Evolutionary conservation across 2,329 filamentous ascomycete species (phyloP).

Genomic region (Pseudocercospora musae): DNA sequence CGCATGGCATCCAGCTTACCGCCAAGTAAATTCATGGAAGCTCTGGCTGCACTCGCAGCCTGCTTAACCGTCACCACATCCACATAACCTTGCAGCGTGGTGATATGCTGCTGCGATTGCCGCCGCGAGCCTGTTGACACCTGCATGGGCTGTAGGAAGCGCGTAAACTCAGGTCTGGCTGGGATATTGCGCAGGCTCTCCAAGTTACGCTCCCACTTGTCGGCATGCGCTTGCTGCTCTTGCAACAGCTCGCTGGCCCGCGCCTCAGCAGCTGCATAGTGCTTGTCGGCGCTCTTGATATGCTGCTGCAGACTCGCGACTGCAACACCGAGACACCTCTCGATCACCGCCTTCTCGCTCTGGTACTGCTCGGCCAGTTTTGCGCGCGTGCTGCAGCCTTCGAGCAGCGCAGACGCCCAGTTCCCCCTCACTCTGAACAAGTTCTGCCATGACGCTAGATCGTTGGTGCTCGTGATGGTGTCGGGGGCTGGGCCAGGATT

Average conservation of each 20-base stretch:
- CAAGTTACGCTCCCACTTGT: slow-evolving; percentile 67
- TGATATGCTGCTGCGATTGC: slow-evolving; percentile 43
- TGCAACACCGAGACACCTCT: slow-evolving; percentile 77
- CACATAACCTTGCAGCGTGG: slow-evolving; percentile 71
- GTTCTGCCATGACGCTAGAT: slow-evolving; percentile 82
- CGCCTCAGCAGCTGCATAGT: slow-evolving; percentile 65
- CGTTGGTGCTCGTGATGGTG: slow-evolving; percentile 72
- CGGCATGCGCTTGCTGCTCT: slow-evolving; percentile 63
- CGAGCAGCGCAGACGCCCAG: slow-evolving; percentile 72
- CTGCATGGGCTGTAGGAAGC: slow-evolving; percentile 36
- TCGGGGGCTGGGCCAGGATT: slow-evolving; percentile 68
- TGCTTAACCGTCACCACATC: slow-evolving; percentile 69
- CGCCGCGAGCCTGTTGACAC: slow-evolving; percentile 19
- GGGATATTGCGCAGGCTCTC: slow-evolving; percentile 62
- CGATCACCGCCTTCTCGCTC: slow-evolving; percentile 70
- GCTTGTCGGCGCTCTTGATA: slow-evolving; percentile 67
- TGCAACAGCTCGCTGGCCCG: slow-evolving; percentile 67
- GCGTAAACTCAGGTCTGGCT: slow-evolving; percentile 63
- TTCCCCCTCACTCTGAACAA: slow-evolving; percentile 75
- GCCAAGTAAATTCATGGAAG: slow-evolving; percentile 62
- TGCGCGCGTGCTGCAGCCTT: slow-evolving; percentile 66
- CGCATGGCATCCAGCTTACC: slow-evolving; percentile 47
- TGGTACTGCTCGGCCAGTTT: slow-evolving; percentile 62
- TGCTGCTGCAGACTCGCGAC: slow-evolving; percentile 79
- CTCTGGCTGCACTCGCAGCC: slow-evolving; percentile 65